Percentiles rank a stretch among this genome's conserved stretches.
Evolutionary conservation across 768 basidiomycete species (phyloP).

Genomic region (Tulasnella sp.): DNA sequence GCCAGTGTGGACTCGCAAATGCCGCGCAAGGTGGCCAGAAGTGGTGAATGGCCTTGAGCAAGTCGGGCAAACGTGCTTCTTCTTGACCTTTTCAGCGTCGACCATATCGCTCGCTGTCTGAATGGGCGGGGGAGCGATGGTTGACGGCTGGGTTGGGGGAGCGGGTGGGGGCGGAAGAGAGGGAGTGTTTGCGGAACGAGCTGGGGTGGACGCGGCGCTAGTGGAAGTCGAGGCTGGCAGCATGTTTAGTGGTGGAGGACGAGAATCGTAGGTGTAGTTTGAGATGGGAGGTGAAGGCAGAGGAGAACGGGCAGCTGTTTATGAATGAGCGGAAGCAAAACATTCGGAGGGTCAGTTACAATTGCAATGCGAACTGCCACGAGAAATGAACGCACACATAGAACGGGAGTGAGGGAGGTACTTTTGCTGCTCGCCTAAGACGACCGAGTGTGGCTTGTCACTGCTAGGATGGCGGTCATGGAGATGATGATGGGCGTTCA

Average conservation of each 20-base stretch:
- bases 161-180: conserved; percentile 13
- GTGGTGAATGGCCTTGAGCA: conserved; percentile 81
- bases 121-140: conserved; percentile 20
- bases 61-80: conserved; percentile 53
- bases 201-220: conserved; percentile 2
- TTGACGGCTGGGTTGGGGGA: conserved; percentile 14
- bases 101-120: conserved; percentile 25
- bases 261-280: conserved; percentile 14
- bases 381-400: not conserved
- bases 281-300: conserved; percentile 13
- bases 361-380: not conserved
- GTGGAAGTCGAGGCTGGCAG: not conserved
- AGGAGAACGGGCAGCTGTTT: conserved; percentile 8
- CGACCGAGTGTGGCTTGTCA: conserved; percentile 1
- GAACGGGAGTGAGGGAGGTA: not conserved
- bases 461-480: not conserved
- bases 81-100: conserved; percentile 32
- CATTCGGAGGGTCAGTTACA: not conserved
- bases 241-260: conserved; percentile 14
- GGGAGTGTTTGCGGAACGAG: conserved; percentile 1
- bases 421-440: not conserved
- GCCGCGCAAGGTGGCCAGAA: conserved; percentile 79
- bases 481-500: not conserved
- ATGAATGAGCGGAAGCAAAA: not conserved
- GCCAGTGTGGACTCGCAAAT: conserved; percentile 84